Evolutionary conservation across 2,329 filamentous ascomycete species (phyloP), one percentile per base, ranked within the genome.

Genomic region (Penicillium sp.): DNA sequence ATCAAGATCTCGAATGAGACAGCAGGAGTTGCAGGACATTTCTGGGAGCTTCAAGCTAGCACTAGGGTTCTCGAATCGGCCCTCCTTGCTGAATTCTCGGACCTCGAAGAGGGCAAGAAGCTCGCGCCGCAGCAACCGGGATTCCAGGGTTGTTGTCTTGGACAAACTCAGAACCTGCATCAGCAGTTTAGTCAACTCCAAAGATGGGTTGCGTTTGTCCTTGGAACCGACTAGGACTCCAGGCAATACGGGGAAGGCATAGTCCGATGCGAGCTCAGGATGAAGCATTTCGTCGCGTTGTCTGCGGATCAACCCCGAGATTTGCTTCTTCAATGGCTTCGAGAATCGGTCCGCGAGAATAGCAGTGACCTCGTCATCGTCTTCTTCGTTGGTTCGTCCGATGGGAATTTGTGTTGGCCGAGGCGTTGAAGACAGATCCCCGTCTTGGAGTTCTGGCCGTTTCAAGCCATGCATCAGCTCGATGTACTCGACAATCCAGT

Each of bases 401-500:
- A 84, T 78, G 14, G 84, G 82, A 9, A 87, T 78, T 61, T 88
- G 88, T 5, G 85, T 87, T 14, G 78, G 69, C 45, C 84, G 77
- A 16, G 80, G 79, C 2, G 77, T 80, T 83, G 87, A 3, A 79
- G 89, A 55, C 82, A 77, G 19, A 80, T 82, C 43, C 78, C 82
- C 28, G 80, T 87, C 14, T 76, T 77, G 56, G 50, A 59, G 58
- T 66, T 59, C 74, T 35, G 89, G 87, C 6, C 87, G 84, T 74
- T 97, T 99, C 59, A 92, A 81, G 12, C 80, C 77, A 68, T 97
- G 92, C 92, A 99, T 97, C 52, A 97, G 81, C 62, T 96, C 87
- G 62, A 99, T 89, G 73, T 97, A 99, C 70, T 96, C 91, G 14
- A 96, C 85, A 3, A 97, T 85, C 91, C 92, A 97, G 65, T 96